Base-by-base conservation (phyloP, 2,329 filamentous ascomycete species). In the Cladophialophora immunda region DNA sequence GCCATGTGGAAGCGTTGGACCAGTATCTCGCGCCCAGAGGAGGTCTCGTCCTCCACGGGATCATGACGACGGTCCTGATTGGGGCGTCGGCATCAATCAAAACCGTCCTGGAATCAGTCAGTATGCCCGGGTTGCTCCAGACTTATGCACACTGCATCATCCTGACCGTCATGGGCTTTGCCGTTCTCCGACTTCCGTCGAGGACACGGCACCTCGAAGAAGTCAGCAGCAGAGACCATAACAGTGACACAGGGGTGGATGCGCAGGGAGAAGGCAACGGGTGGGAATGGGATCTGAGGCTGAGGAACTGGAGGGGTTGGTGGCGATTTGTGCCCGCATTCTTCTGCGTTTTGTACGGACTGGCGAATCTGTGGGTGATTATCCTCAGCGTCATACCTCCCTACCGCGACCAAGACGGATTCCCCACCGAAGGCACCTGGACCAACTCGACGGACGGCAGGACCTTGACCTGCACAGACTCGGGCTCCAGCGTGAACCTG, bases 241-340 rank as follows among this genome's bases (percentile, higher is more conserved):
- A 36, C 27, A 55, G 32, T 7, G 27, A 36, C 4, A 55, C 53
- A 6, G 53, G 29, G 19, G 11, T 36, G 53, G 53, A 32, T 25
- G 32, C 4, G 27, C 53, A 13, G 13, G 53, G 29, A 32, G 53
- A 19, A 30, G 13, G 53, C 15, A 32, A 34, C 15, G 53, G 17
- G 15, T 55, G 53, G 53, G 53, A 55, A 55, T 55, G 53, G 53
- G 53, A 55, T 6, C 56, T 58, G 56, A 45, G 45, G n/a, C 17
- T 58, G 56, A 58, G 56, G n/a, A 45, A 45, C n/a, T 58, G 56
- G 1, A 6, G 6, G 32, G 38, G 56, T 1, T 55, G 53, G 53
- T 55, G 53, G 53, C 53, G 53, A 55, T 36, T 15, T n/a, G 29
- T 36, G 7, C 53, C 53, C 13, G 53, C 53, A n/a, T 55, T 25